Evolutionary conservation across 306 rosid genomes (phyloP), one percentile per base, ranked within the genome.

Genomic region (Fragaria ananassa): DNA sequence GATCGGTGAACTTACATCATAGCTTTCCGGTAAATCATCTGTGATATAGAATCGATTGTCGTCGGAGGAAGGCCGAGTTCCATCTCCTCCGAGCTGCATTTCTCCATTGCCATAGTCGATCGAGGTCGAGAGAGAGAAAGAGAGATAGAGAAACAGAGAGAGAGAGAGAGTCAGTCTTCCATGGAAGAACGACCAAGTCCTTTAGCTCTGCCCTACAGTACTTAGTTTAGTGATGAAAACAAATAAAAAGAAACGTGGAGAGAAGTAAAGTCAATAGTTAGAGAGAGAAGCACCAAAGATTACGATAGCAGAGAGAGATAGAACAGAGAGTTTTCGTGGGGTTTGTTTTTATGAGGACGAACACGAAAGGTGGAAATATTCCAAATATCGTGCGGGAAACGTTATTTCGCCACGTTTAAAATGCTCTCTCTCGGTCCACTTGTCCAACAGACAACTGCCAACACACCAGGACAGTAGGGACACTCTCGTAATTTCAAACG

Each of bases 11-110:
- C 77, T 57, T 42, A 74, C 77, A 19, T 58, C 35, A 21, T 5
- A 58, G 44, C 64, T 42, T 73, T 72, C 35, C 18, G 23, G 61
- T 25, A 72, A 54, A n/a, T 34, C 42, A 45, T 10, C 21, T 11
- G 68, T 6, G 69, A 51, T 23, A 68, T 68, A 34, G 71, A 54
- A 47, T 34, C 68, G 44, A 63, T 50, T 10, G 73, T 13, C 50
- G 45, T 29, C 65, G 62, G 72, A 44, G 79, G 62, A 35, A 68
- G 47, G 39, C 21, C 44, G 50, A 47, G 47, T 56, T 41, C 9
- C 53, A 27, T 15, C 50, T 41, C 23, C 37, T 29, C n/a, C 39
- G n/a, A 25, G 68, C 29, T 69, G 71, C 50, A 69, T 46, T 78
- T 35, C 71, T 61, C 69, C 63, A 54, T 41, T 41, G 44, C 60